These are phyloP conservation scores for Drosera capensis DNA, from an alignment of 148 eudicot species.

Conservation along the genomic window DNA sequence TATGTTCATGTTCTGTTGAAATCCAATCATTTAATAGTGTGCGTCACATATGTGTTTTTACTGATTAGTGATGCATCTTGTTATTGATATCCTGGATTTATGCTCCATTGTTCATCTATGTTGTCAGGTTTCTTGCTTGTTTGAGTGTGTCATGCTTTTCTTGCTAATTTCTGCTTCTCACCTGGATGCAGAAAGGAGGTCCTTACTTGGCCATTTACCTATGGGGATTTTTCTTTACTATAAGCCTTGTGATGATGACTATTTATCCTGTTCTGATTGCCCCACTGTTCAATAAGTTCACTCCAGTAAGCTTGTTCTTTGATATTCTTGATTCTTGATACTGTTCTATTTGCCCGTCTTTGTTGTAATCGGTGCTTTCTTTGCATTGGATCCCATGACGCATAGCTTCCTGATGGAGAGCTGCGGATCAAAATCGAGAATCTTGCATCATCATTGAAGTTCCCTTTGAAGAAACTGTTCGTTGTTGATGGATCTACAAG, in stretches of 20 bases:
- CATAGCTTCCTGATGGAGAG: slow-evolving; percentile 87
- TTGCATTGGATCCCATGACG: slow-evolving; percentile 11
- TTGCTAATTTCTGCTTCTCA: too few species aligned
- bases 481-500: slow-evolving; percentile 99
- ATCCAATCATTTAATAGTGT: too few species aligned
- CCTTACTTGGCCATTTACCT: slow-evolving; percentile 96
- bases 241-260: slow-evolving; percentile 95
- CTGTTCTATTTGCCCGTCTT: background rate
- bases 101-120: too few species aligned
- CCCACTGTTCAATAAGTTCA: slow-evolving; percentile 95
- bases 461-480: slow-evolving; percentile 86
- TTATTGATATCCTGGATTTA: too few species aligned
- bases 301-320: slow-evolving; percentile 53
- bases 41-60: too few species aligned
- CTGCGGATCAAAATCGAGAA: slow-evolving; percentile 70
- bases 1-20: too few species aligned
- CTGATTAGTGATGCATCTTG: too few species aligned
- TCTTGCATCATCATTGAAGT: slow-evolving; percentile 86
- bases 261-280: slow-evolving; percentile 80
- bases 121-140: too few species aligned
- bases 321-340: background rate
- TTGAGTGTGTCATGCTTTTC: too few species aligned
- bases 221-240: slow-evolving; percentile 88
- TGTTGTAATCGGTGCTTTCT: slow-evolving; percentile 1
- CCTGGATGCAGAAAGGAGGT: slow-evolving; percentile 87